Percentiles rank a stretch among this genome's conserved stretches.
Conservation (phyloP, 2,329 filamentous ascomycete species). For the Nothomitra cinnamomea region DNA sequence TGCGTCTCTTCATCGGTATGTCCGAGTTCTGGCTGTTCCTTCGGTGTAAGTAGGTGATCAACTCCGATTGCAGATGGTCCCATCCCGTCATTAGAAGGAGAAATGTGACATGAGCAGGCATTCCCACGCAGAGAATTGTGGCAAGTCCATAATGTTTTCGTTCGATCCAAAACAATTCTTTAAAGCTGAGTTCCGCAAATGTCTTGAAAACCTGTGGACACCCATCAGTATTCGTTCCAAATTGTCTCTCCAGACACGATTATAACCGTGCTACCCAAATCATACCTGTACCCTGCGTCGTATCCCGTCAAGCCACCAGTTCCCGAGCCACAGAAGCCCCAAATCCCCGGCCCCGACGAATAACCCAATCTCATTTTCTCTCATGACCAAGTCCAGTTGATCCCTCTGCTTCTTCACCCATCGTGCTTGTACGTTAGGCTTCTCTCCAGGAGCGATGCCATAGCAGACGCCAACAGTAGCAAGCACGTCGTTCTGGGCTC, state of each 20-base stretch:
- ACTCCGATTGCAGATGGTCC: not conserved
- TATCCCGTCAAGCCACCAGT: constrained; percentile 3
- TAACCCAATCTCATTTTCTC: constrained; percentile 27
- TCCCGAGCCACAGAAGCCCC: not conserved
- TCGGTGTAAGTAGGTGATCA: not conserved
- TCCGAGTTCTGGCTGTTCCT: not conserved
- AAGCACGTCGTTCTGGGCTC: constrained; percentile 33
- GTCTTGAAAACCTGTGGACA: constrained; percentile 21
- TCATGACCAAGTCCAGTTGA: constrained; percentile 21
- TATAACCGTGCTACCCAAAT: constrained; percentile 13
- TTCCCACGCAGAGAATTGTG: constrained; percentile 24
- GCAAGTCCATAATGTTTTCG: constrained; percentile 18
- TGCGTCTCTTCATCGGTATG: not conserved
- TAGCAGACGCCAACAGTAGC: constrained; percentile 31
- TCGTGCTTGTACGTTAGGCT: constrained; percentile 14
- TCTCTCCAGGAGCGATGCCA: constrained; percentile 20
- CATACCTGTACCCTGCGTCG: constrained; percentile 8
- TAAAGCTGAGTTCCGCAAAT: constrained; percentile 21
- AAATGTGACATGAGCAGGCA: constrained; percentile 16
- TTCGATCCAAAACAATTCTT: constrained; percentile 22
- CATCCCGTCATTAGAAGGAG: not conserved
- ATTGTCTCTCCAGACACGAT: constrained; percentile 6
- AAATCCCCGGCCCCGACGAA: constrained; percentile 13
- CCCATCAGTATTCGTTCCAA: constrained; percentile 8
- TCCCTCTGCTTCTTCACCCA: constrained; percentile 18